These are phyloP conservation scores for Globisporangium recalcitrans DNA, from an alignment of 352 stramenopile genomes.

Conservation along the genomic window DNA sequence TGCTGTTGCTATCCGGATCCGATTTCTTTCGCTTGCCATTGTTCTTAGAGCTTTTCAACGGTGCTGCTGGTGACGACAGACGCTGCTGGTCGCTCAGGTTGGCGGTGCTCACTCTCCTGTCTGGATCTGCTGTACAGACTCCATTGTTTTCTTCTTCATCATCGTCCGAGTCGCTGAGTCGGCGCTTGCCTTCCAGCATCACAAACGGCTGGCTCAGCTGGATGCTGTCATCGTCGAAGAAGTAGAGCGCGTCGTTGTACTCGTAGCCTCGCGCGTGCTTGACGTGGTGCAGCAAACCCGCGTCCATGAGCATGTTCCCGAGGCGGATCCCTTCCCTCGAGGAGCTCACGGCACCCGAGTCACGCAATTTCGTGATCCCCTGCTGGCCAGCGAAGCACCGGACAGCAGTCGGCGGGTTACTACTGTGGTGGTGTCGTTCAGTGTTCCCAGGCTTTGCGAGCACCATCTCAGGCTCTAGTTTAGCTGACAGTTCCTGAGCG, in stretches of 20 bases:
- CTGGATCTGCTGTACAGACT: neutral
- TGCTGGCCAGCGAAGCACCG: slow-evolving; percentile 22
- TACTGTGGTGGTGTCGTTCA: neutral
- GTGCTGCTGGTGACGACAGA: neutral
- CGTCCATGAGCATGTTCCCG: slow-evolving; percentile 34
- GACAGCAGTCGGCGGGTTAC: slow-evolving; percentile 6
- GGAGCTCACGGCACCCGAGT: slow-evolving; percentile 9
- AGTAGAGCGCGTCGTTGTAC: slow-evolving; percentile 22
- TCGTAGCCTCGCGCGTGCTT: slow-evolving; percentile 28
- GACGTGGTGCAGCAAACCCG: slow-evolving; percentile 28
- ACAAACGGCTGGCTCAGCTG: slow-evolving; percentile 22
- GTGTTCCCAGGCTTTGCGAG: neutral
- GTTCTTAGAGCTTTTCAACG: neutral
- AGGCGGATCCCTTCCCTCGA: slow-evolving; percentile 29
- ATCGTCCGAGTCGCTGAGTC: slow-evolving; percentile 1
- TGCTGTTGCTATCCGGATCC: neutral
- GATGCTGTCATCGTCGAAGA: slow-evolving; percentile 29
- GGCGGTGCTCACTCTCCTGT: neutral
- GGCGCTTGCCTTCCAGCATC: slow-evolving; percentile 19
- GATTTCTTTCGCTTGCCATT: slow-evolving; percentile 1
- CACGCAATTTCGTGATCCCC: slow-evolving; percentile 17
- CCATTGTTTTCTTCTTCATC: neutral
- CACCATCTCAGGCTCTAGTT: slow-evolving; percentile 12
- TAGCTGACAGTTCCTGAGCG: slow-evolving; percentile 21
- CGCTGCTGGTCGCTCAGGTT: neutral